A percentile compares a stretch with the other conserved stretches of the same genome.
These are phyloP conservation scores for Fragaria vesca DNA, from an alignment of 306 rosid genomes.

Conservation along the genomic window DNA sequence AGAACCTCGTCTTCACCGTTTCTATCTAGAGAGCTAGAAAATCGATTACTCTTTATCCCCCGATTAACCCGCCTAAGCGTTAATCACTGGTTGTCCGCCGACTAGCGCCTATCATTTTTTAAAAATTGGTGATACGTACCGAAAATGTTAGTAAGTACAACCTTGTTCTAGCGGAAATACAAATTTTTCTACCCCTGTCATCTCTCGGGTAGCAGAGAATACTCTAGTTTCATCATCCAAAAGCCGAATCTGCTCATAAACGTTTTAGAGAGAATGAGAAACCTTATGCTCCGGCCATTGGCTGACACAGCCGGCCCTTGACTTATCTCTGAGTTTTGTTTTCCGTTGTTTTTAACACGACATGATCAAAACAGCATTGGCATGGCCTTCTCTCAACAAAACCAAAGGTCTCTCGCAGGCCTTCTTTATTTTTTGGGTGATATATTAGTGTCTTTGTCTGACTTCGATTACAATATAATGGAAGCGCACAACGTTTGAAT, in stretches of 20 bases:
- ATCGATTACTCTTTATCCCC: too few species aligned
- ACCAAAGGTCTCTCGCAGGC: constrained; percentile 4
- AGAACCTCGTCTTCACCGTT: too few species aligned
- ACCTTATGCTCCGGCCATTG: not conserved
- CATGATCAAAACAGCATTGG: not conserved
- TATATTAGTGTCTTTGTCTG: not conserved
- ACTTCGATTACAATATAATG: not conserved
- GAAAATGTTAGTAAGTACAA: too few species aligned
- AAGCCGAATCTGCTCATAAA: not conserved
- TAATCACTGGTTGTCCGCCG: too few species aligned
- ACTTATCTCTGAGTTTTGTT: not conserved
- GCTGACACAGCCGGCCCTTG: not conserved
- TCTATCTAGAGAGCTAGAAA: too few species aligned
- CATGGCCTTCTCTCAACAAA: not conserved
- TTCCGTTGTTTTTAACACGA: not conserved
- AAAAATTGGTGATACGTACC: too few species aligned
- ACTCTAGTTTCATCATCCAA: not conserved
- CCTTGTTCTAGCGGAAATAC: too few species aligned
- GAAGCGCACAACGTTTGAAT: not conserved
- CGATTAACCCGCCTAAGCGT: too few species aligned
- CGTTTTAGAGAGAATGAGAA: not conserved
- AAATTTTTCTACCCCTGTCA: too few species aligned
- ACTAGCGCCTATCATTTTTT: too few species aligned
- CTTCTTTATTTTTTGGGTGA: not conserved
- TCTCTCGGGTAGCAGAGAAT: too few species aligned